Evolutionary conservation across 2,329 filamentous ascomycete species (phyloP), one percentile per base, ranked within the genome.

Genomic region (Diaporthe citriasiana): DNA sequence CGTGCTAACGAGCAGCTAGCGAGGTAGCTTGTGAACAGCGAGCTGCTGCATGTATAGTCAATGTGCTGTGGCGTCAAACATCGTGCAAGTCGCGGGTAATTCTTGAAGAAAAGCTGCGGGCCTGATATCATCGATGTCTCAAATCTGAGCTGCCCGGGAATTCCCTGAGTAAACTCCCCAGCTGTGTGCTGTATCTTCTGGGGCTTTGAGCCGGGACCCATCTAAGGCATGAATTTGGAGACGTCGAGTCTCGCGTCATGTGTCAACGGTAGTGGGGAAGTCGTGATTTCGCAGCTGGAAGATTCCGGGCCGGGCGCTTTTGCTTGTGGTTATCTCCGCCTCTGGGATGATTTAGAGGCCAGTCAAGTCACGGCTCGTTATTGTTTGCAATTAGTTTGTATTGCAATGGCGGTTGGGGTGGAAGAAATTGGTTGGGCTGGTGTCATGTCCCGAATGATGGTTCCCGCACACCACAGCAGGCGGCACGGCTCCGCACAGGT

Each of bases 121-220:
- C 68, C 70, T 77, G 76, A 76, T 75, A 73, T 76, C 76, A 73
- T 75, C 63, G 70, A 69, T 70, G 76, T 77, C 74, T 75, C 71
- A 77, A 70, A 76, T 55, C 68, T 30, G n/a, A 55, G 38, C 22
- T 38, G 60, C 63, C 71, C 51, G 57, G 65, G 55, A 38, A 53
- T 12, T 71, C 55, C 38, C 42, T 65, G 47, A 63, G 40, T 10
- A n/a, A 66, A 35, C 59, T 45, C 10, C 38, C 33, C 45, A 68
- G 17, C 50, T 51, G 35, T 56, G 42, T 53, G 45, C 45, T 53
- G 60, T 65, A 17, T 56, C 55, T 33, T 33, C 35, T 30, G 40
- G 63, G 56, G 45, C 59, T 25, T 51, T 30, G 22, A 63, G 56
- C 35, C 53, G 22, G 63, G 63, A 8, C 45, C 45, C 50, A 42